Conservation (phyloP, 495 filamentous ascomycete genomes). For the Daldinia loculata region DNA sequence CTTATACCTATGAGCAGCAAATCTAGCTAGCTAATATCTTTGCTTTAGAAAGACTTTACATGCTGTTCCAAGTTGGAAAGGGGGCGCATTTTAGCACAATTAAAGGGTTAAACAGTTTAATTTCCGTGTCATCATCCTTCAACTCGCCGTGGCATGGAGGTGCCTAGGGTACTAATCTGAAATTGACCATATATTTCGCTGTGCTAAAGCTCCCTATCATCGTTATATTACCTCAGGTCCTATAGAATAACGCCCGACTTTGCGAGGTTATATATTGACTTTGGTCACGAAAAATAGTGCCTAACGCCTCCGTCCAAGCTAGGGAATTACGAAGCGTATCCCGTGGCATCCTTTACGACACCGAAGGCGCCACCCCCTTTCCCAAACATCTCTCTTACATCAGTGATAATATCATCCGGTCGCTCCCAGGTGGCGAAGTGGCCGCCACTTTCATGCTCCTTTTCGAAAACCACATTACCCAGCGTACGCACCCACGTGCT, state of each 20-base stretch:
- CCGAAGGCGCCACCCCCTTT: constrained; percentile 44
- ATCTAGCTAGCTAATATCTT: background rate
- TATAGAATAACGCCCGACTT: background rate
- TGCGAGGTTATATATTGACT: background rate
- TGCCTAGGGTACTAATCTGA: background rate
- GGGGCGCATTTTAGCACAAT: no score
- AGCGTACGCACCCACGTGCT: constrained; percentile 60
- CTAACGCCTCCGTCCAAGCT: background rate
- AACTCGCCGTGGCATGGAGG: background rate
- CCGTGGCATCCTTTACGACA: constrained; percentile 47
- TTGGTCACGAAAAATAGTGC: background rate
- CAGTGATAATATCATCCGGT: constrained; percentile 62
- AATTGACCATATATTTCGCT: background rate
- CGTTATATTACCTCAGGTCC: background rate
- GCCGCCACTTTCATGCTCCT: constrained; percentile 62
- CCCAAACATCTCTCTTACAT: constrained; percentile 68
- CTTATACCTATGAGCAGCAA: background rate
- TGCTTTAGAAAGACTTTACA: background rate
- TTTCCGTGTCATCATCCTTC: background rate
- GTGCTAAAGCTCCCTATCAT: background rate
- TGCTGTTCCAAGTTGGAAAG: background rate
- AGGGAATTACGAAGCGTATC: constrained; percentile 37
- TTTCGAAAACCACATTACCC: constrained; percentile 66
- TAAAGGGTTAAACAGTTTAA: background rate
- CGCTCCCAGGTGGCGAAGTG: constrained; percentile 72